Base-by-base conservation (phyloP, 176 grass and related monocot species). In the Poa annua region DNA sequence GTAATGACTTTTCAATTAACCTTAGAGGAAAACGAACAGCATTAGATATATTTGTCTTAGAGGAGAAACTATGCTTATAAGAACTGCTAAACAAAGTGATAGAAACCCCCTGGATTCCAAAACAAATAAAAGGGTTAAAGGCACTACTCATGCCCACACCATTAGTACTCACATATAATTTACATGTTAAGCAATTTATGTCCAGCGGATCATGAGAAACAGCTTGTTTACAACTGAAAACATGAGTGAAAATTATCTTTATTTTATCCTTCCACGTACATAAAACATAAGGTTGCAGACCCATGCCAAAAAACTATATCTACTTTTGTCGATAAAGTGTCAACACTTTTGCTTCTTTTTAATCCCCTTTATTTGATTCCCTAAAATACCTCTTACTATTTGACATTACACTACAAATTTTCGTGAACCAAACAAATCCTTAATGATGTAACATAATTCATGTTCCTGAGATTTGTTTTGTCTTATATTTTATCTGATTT, bases 1-100 rank as follows among this genome's bases (percentile, higher is more conserved):
- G 96, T 96, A 84, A 69, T 69, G 11, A 33, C 75, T 67, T 25
- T 67, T 25, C 50, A 11, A 17, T 66, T 81, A 48, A 66, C 74
- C 67, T 80, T 34, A 41, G 33, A 75, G 29, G 8, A 86, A 78
- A 20, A 83, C 3, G 25, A 71, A 53, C 33, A 86, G 14, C 8
- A 38, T 76, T 64, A 78, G 4, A 79, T 77, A 53, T 24, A 76
- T 81, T 53, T 83, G 44, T 7, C 8, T 41, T 64, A 77, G 19
- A 54, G 44, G 75, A 71, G 49, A 12, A 64, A 19, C 25, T 65
- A 38, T 77, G 38, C 25, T 78, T 79, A 24, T 74, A 25, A 24
- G 22, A 78, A 51, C n/a, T 53, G 39, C 19, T 26, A 45, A 62
- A 50, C 38, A 72, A 53, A 77, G 60, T 12, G 68, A 15, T 1